Evolutionary conservation across 2,329 filamentous ascomycete genomes (phyloP), one percentile per base, ranked within the genome.

Genomic region (Sordariomycetes sp.): DNA sequence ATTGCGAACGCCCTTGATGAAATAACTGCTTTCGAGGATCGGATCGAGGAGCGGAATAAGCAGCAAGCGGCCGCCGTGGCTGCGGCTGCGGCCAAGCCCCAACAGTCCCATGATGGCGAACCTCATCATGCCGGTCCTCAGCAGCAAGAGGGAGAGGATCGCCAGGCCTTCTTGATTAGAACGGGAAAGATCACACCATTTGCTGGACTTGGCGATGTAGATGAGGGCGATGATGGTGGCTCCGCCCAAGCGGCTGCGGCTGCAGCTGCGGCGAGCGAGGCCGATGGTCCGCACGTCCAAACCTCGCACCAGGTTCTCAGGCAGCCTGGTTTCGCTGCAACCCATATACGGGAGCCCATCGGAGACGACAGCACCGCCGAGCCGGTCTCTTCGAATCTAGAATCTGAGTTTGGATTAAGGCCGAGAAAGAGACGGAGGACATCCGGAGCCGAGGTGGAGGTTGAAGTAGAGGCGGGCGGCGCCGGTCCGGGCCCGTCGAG

Each of bases 111-210:
- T 22, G 71, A 75, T 35, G 66, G 68, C 16, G 80, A 79, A 32
- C 83, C 80, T 57, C 78, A 79, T 60, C 83, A 82, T 58, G 72
- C 93, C 59, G 61, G 59, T 10, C 61, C 61, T 8, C 34, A 32
- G 7, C 59, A 57, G 20, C 55, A 59, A 34, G 60, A 60, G 5
- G 89, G 89, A 60, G 94, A 97, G 74, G 90, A 82, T 25, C 85
- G 90, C 61, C 83, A 92, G 55, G 92, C 96, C 53, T 99, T 89
- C 68, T 80, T 99, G 53, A 94, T 99, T 54, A 85, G 94, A 32
- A 99, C 93, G 0, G 94, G 94, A 61, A 97, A 97, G 73, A 97
- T 99, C 64, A 99, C 94, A 0, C 94, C 94, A 0, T 99, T 99
- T 67, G 89, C 91, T 8, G 89, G 87, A 62, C 81, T 96, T 64